Conservation (phyloP, 139 green algal species). For the Chlamydomonas asymmetrica region DNA sequence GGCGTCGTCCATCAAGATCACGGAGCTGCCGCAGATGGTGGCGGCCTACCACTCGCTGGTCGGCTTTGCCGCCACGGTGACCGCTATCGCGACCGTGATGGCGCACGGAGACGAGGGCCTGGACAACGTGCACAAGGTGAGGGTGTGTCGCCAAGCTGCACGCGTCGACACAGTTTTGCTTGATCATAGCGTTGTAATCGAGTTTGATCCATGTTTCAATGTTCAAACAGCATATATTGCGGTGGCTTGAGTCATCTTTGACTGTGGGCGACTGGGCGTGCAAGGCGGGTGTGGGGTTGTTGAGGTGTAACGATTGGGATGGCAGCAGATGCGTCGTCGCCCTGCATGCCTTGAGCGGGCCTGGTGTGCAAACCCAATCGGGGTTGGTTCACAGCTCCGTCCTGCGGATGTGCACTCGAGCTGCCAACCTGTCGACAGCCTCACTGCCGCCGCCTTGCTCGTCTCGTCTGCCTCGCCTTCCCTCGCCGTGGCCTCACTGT, state of each 20-base stretch:
- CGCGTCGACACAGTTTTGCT: not conserved
- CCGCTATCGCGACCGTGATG: conserved; percentile 27
- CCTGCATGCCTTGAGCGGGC: too few relatives aligned
- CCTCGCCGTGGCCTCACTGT: too few relatives aligned
- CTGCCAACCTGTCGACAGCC: conserved; percentile 55
- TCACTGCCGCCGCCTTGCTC: conserved; percentile 57
- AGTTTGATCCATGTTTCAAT: not conserved
- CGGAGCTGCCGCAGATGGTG: conserved; percentile 60
- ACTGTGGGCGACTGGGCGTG: too few relatives aligned
- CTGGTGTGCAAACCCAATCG: not conserved
- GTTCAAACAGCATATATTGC: too few relatives aligned
- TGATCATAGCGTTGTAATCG: not conserved
- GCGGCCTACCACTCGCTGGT: conserved; percentile 87
- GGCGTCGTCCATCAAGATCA: conserved; percentile 24
- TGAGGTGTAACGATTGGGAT: too few relatives aligned
- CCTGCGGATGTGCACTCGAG: conserved; percentile 31
- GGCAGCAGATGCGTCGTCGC: too few relatives aligned
- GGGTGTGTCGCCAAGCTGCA: conserved; percentile 6
- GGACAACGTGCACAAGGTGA: conserved; percentile 70
- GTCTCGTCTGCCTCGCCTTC: not conserved
- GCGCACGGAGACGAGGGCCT: not conserved
- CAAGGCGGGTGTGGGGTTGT: too few relatives aligned
- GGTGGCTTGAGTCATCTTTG: too few relatives aligned
- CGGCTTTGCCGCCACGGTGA: conserved; percentile 66
- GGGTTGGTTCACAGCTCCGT: not conserved